A percentile compares a stretch with the other conserved stretches of the same genome.
Evolutionary conservation across 1,284 basidiomycete species (phyloP).

Genomic region (Trametes hirsuta): DNA sequence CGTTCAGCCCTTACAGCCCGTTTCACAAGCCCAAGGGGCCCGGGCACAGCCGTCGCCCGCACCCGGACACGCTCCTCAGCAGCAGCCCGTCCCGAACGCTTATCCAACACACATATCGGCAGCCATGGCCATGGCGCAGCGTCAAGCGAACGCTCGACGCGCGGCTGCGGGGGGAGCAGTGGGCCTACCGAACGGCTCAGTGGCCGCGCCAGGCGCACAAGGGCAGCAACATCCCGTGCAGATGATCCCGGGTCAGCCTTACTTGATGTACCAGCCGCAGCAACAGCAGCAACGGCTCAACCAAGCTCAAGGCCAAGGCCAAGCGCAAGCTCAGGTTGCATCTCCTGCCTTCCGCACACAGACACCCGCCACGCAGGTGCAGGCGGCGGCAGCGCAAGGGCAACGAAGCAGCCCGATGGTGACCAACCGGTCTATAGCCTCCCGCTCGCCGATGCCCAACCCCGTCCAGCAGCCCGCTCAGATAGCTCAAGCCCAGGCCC

Average conservation of each 20-base stretch:
- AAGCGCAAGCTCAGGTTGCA: slow-evolving; percentile 16
- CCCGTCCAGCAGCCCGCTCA: slow-evolving; percentile 16
- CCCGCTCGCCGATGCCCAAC: slow-evolving; percentile 32
- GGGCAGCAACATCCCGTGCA: slow-evolving; percentile 5
- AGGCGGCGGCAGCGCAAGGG: slow-evolving; percentile 11
- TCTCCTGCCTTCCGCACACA: slow-evolving; percentile 18
- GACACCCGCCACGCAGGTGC: slow-evolving; percentile 12
- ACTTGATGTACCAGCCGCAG: not conserved
- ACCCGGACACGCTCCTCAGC: slow-evolving; percentile 13
- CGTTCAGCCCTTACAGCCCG: not conserved
- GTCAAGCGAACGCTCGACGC: not conserved
- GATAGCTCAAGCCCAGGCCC: slow-evolving; percentile 9
- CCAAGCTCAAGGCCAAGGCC: slow-evolving; percentile 6
- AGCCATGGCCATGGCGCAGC: not conserved
- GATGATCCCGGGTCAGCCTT: not conserved
- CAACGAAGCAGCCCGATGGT: slow-evolving; percentile 33
- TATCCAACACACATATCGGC: slow-evolving; percentile 16
- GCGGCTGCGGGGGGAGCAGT: not conserved
- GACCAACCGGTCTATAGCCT: slow-evolving; percentile 20
- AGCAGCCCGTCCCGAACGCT: slow-evolving; percentile 24
- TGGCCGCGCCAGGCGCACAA: not conserved
- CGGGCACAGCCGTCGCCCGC: slow-evolving; percentile 13
- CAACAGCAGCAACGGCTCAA: slow-evolving; percentile 10
- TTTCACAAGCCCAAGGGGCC: slow-evolving; percentile 8
- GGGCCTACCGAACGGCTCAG: not conserved